phyloP scores from a whole-genome alignment of 78 protist genomes.

The Pelomyxa schiedti region DNA sequence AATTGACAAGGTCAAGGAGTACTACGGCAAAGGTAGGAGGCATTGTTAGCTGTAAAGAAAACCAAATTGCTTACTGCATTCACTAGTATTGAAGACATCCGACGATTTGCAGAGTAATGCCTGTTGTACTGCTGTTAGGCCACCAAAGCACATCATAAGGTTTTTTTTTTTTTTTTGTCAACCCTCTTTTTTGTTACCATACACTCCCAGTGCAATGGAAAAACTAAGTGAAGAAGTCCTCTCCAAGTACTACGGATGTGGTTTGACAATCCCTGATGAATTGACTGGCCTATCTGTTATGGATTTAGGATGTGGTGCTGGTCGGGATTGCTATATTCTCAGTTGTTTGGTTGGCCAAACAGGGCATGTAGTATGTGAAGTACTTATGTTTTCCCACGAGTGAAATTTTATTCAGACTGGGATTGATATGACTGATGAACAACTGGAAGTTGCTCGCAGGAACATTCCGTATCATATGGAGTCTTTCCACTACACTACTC shows the following conservation, averaged over 20 bases:
- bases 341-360: constrained; percentile 29
- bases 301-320: constrained; percentile 72
- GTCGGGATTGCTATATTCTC: constrained; percentile 53
- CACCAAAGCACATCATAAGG: not conserved
- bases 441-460: constrained; percentile 37
- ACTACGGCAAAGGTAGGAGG: not conserved
- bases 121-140: not conserved
- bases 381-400: not conserved
- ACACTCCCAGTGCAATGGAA: not conserved
- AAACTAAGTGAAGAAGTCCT: not conserved
- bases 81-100: not conserved
- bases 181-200: not conserved
- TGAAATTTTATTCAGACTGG: constrained; percentile 15
- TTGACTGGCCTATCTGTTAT: constrained; percentile 23
- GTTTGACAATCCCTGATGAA: constrained; percentile 20
- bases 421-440: constrained; percentile 79
- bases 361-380: constrained; percentile 14
- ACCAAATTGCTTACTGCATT: too few species aligned
- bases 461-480: constrained; percentile 16
- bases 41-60: too few species aligned
- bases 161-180: too few species aligned
- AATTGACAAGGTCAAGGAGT: constrained; percentile 1
- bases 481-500: constrained; percentile 3
- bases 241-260: constrained; percentile 22
- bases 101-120: not conserved